Base-by-base conservation (phyloP, 257 asterid genomes). In the Handroanthus guayacan region DNA sequence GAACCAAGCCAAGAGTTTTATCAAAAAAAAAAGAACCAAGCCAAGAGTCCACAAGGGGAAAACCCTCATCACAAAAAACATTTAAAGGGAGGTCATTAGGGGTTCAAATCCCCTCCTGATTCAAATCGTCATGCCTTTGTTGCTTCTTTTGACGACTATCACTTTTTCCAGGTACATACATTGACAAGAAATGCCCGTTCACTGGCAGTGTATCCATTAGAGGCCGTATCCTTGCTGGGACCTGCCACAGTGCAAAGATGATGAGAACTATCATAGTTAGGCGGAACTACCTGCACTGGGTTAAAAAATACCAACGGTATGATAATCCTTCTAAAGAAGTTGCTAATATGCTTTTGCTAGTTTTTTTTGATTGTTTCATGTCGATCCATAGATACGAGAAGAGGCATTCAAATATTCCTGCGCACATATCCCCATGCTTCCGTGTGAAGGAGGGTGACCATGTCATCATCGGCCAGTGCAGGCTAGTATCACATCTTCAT, bases 211-310 rank as follows among this genome's bases (percentile, higher is more conserved):
- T 90, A 9, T 92, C 97, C n/a, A 87, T 92, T 80, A 82, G 97
- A 76, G 97, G 97, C 1, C 97, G 95, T 37, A 92, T 92, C 50
- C 82, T 92, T 80, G 86, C 95, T 38, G 97, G 97, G 9, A 92
- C 92, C 36, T 92, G 97, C 80, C 96, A 92, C 81, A 92, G 97
- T 83, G 97, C 97, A 25, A 92, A 92, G 88, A 92, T 92, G 97
- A 60, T 86, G 52, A 81, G 94, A 36, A 92, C 97, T 9, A 90
- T 92, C 69, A 84, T 90, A 56, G 96, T 92, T 45, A 81, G 97
- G 16, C 81, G 94, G 1, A 89, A 88, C 82, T 92, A 92, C 81
- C 84, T 92, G 60, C 97, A 90, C 55, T 92, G 87, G 84, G 93
- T 92, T 45, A 88, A 87, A 86, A 92, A 92, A 58, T 92, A 92